Evolutionary conservation across 108 stramenopile genomes (phyloP), one percentile per base, ranked within the genome.

Genomic region (Chaetoceros tenuissimus): DNA sequence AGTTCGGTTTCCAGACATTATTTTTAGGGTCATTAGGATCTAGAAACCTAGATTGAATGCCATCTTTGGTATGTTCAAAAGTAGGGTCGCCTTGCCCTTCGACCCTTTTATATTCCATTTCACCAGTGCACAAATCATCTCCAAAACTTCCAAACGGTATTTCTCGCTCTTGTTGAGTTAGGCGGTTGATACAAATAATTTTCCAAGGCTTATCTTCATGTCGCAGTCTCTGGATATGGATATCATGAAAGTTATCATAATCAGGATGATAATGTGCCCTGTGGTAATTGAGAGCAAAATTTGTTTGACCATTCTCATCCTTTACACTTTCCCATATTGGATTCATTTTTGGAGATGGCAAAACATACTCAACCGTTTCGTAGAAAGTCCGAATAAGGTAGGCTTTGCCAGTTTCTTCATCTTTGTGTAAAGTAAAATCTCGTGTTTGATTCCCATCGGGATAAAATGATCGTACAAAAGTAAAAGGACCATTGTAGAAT

Each of bases 171-270:
- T 55, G 47, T 0, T 57, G 52, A 2, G 83, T 87, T 28, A 78
- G 34, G 30, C 79, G 51, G 57, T 85, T 66, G 22, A 82, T 76
- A 50, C 88, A 90, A 0, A 75, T 51, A 23, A 94, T 71, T 31
- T 84, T 55, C 82, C 84, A 91, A 1, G 77, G 80, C 50, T 75
- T 60, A 66, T 91, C 87, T 49, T 94, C 92, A 40, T 72, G 67
- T 24, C 85, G 48, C 84, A 81, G 84, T 45, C 92, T 59, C 56
- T 94, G 89, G 2, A 83, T 59, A 59, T 85, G 92, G 46, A 94
- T 94, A 55, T 94, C 93, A 56, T 94, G 83, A 56, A 78, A 80
- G 67, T 94, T 68, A 54, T 94, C 93, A 74, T 94, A 94, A 17
- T 69, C 81, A 24, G 59, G 57, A 28, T 79, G 55, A 62, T 94